Percentiles rank a stretch among this genome's conserved stretches.
Conservation (phyloP, 345 rosid genomes). For the Gossypium ekmanianum region DNA sequence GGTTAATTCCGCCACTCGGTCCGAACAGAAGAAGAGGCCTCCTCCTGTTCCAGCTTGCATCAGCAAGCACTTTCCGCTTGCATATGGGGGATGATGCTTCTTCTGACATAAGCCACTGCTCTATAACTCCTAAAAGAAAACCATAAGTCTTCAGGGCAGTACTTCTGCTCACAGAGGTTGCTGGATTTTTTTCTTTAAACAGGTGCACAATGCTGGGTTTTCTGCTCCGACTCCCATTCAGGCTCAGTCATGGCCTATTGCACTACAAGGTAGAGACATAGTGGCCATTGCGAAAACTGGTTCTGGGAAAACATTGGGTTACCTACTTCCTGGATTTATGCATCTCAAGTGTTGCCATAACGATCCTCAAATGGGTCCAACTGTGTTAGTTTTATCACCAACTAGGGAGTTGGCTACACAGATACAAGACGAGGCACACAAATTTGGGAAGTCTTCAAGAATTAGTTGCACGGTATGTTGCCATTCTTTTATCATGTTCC, state of each 20-base stretch:
- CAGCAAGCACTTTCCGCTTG: conserved; percentile 71
- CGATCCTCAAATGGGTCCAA: conserved; percentile 79
- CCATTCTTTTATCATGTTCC: not conserved
- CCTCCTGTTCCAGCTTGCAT: conserved; percentile 90
- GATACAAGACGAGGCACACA: conserved; percentile 88
- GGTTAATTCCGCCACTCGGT: conserved; percentile 67
- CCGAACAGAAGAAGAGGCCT: conserved; percentile 73
- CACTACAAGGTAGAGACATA: conserved; percentile 80
- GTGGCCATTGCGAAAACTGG: conserved; percentile 98
- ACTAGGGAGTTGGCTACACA: conserved; percentile 98
- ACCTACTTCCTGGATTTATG: conserved; percentile 79
- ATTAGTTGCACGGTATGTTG: conserved; percentile 74
- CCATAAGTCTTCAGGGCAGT: conserved; percentile 48
- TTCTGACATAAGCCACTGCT: conserved; percentile 66
- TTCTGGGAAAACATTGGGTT: conserved; percentile 95
- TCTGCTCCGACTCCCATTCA: conserved; percentile 97
- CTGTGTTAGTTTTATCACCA: conserved; percentile 86
- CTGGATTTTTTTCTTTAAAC: conserved; percentile 53
- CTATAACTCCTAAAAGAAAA: conserved; percentile 39
- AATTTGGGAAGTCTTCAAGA: conserved; percentile 89
- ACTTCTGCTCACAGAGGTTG: conserved; percentile 44
- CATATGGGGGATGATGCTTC: conserved; percentile 95
- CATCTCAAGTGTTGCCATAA: conserved; percentile 70
- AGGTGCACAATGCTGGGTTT: conserved; percentile 93
- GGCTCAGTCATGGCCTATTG: conserved; percentile 99